phyloP scores from a whole-genome alignment of 2,329 filamentous ascomycete genomes.

The Phyllachora maydis region DNA sequence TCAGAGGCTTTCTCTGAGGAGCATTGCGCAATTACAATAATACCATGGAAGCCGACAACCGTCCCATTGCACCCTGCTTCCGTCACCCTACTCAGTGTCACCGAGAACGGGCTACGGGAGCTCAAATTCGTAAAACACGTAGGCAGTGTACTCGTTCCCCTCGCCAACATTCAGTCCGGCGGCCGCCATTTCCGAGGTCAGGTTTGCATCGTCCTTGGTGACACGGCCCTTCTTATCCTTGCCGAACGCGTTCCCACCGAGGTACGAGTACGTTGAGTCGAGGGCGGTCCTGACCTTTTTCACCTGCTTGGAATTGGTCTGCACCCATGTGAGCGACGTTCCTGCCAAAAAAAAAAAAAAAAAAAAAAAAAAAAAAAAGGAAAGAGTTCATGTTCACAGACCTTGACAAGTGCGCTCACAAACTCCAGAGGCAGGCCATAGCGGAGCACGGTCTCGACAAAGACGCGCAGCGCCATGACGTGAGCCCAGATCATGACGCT shows the following conservation, averaged over 20 bases:
- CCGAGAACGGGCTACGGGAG: no score
- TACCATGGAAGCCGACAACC: no score
- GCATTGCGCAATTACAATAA: no score
- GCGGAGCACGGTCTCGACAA: constrained; percentile 92
- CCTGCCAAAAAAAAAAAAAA: no score
- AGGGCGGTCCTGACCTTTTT: constrained; percentile 64
- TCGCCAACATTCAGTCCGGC: constrained; percentile 47
- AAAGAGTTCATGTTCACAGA: no score
- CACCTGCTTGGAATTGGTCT: constrained; percentile 68
- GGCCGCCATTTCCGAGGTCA: constrained; percentile 68
- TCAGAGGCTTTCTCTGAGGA: no score
- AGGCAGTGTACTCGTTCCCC: constrained; percentile 75
- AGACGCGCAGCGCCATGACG: constrained; percentile 74
- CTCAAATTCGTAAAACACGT: constrained; percentile 93
- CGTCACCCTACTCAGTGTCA: no score
- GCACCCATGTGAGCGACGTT: constrained; percentile 4
- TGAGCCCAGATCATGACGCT: constrained; percentile 93
- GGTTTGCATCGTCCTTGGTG: constrained; percentile 67
- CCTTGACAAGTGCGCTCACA: constrained; percentile 67
- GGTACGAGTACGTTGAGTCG: constrained; percentile 71
- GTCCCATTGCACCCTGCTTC: no score
- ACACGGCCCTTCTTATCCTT: constrained; percentile 85
- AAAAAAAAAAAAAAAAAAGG: no score
- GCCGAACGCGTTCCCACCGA: constrained; percentile 86
- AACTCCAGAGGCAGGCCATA: constrained; percentile 88